Conservation (phyloP, 176 grass and related monocot genomes). For the Themeda triandra region DNA sequence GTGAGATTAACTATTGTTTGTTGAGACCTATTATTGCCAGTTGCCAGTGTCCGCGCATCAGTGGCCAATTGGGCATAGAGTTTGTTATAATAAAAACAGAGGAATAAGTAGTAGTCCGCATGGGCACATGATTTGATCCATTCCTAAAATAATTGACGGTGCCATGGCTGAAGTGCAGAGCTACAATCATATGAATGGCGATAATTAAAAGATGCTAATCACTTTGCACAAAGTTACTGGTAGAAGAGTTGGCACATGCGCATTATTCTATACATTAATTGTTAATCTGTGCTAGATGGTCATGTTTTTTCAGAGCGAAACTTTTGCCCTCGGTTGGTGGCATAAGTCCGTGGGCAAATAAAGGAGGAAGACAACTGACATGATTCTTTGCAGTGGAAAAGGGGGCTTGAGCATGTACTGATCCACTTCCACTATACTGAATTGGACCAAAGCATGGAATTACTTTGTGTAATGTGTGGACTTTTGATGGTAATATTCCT, state of each 20-base stretch:
- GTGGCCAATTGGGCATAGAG: background rate
- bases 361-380: background rate
- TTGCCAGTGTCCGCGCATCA: background rate
- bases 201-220: background rate
- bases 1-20: no score
- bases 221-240: background rate
- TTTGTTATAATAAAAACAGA: background rate
- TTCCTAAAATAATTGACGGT: background rate
- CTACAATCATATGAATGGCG: background rate
- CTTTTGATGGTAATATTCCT: constrained; percentile 8
- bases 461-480: background rate
- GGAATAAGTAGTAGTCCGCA: background rate
- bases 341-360: background rate
- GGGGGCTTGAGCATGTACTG: background rate
- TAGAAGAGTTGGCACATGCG: background rate
- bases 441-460: background rate
- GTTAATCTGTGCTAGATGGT: background rate
- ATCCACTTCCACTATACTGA: background rate
- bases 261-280: background rate
- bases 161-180: background rate
- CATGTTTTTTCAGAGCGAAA: background rate
- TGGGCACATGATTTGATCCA: background rate
- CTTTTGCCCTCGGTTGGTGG: background rate
- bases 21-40: no score
- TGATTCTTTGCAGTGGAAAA: background rate